These are phyloP conservation scores for Venturia nashicola DNA, from an alignment of 2,329 filamentous ascomycete genomes.

Conservation along the genomic window DNA sequence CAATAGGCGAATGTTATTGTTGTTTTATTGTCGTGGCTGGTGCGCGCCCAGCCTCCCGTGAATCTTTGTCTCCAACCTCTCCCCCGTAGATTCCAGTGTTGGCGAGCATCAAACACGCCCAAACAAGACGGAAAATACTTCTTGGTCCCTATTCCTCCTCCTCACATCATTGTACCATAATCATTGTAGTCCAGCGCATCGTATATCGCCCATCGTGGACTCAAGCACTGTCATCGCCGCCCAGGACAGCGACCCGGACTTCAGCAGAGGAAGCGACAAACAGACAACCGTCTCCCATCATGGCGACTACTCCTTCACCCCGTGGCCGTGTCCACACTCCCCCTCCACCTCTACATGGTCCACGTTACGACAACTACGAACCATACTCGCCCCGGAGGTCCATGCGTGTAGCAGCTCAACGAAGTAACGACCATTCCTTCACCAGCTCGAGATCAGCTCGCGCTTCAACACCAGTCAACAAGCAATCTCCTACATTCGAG, in stretches of 20 bases:
- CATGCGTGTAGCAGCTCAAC: conserved; percentile 48
- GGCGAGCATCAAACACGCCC: not conserved
- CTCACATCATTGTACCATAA: not conserved
- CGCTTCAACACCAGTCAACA: conserved; percentile 1
- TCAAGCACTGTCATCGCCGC: not conserved
- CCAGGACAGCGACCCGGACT: not conserved
- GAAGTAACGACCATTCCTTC: conserved; percentile 15
- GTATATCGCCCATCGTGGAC: not conserved
- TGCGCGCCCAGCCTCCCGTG: not conserved
- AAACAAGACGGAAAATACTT: not conserved
- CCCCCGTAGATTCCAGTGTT: not conserved
- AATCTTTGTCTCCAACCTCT: not conserved
- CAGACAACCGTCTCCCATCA: conserved; percentile 14
- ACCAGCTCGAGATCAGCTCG: conserved; percentile 8
- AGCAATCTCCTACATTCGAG: not conserved
- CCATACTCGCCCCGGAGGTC: conserved; percentile 63
- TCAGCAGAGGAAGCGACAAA: not conserved
- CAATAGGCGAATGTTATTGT: not conserved
- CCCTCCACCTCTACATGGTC: conserved; percentile 53
- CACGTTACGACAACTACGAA: conserved; percentile 54
- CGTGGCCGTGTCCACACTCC: conserved; percentile 50
- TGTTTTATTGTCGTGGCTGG: not conserved
- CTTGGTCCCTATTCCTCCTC: not conserved
- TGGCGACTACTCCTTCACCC: conserved; percentile 48
- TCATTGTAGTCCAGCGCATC: not conserved